phyloP scores from a whole-genome alignment of 2,329 filamentous ascomycete species.

The Arthrobotrys pseudoclavata region DNA sequence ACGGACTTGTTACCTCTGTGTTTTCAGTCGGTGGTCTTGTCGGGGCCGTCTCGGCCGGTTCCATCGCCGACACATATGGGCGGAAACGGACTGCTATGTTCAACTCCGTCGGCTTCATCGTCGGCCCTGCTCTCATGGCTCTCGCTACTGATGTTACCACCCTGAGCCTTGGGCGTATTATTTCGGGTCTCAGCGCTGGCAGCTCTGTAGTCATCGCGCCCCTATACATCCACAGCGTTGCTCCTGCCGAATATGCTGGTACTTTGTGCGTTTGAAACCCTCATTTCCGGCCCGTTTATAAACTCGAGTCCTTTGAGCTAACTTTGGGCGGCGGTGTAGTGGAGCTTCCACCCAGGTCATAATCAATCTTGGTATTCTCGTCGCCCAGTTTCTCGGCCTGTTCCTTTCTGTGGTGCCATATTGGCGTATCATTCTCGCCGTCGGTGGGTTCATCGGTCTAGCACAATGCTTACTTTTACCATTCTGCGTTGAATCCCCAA shows the following conservation, averaged over 20 bases:
- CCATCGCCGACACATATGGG: constrained; percentile 81
- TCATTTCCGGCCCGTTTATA: neutral
- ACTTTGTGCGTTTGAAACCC: constrained; percentile 72
- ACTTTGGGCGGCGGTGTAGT: constrained; percentile 45
- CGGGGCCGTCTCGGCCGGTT: constrained; percentile 84
- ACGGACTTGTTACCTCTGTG: constrained; percentile 84
- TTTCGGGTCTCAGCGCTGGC: constrained; percentile 87
- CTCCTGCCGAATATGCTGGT: constrained; percentile 79
- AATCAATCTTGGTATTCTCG: constrained; percentile 90
- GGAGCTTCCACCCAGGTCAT: constrained; percentile 89
- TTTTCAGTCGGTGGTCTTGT: constrained; percentile 90
- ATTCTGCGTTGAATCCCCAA: constrained; percentile 86
- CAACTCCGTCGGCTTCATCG: constrained; percentile 81
- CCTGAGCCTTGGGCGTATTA: constrained; percentile 79
- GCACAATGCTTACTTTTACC: constrained; percentile 79
- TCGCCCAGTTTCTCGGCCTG: constrained; percentile 85
- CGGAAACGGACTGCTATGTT: constrained; percentile 80
- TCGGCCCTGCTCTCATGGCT: constrained; percentile 82
- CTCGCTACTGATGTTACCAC: constrained; percentile 76
- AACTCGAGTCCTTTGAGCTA: neutral
- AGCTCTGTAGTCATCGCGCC: constrained; percentile 93
- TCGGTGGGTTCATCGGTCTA: constrained; percentile 77
- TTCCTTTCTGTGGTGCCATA: constrained; percentile 79
- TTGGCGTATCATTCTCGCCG: constrained; percentile 86
- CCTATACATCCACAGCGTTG: constrained; percentile 92